These are phyloP conservation scores for Funneliformis caledonium DNA, from an alignment of 371 early-diverging fungal species.

Conservation along the genomic window DNA sequence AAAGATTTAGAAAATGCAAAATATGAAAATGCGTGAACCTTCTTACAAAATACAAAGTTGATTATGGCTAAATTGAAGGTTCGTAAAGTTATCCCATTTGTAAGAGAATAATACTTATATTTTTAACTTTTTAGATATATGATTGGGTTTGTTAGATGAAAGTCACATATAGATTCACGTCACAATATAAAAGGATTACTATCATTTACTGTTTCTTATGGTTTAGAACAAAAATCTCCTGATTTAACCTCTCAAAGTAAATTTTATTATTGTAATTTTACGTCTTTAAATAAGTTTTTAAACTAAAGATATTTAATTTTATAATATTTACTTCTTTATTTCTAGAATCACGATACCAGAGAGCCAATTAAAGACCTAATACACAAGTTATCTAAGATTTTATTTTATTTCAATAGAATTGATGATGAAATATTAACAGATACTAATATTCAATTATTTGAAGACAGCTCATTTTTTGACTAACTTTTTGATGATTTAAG, in stretches of 20 bases:
- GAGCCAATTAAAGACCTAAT: background rate
- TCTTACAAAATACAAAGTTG: slow-evolving; percentile 29
- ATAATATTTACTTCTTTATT: background rate
- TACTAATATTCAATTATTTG: background rate
- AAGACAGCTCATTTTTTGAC: background rate
- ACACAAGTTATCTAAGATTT: background rate
- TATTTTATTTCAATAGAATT: background rate
- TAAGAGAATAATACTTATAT: background rate
- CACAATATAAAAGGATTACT: background rate
- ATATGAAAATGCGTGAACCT: slow-evolving; percentile 26
- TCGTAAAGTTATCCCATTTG: background rate
- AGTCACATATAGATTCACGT: slow-evolving; percentile 5
- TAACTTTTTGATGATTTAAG: background rate
- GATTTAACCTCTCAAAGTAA: background rate
- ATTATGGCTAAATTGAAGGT: background rate
- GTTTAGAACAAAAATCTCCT: slow-evolving; percentile 13
- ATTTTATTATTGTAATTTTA: background rate
- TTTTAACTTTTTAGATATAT: background rate
- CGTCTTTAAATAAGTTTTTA: background rate
- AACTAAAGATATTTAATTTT: background rate
- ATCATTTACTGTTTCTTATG: slow-evolving; percentile 14
- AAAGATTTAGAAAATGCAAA: slow-evolving; percentile 16
- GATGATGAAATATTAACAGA: background rate
- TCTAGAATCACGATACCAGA: background rate
- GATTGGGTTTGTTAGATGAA: slow-evolving; percentile 28